Conservation (phyloP, 192 early-diverging fungal species). For the Backusella psychrophila region DNA sequence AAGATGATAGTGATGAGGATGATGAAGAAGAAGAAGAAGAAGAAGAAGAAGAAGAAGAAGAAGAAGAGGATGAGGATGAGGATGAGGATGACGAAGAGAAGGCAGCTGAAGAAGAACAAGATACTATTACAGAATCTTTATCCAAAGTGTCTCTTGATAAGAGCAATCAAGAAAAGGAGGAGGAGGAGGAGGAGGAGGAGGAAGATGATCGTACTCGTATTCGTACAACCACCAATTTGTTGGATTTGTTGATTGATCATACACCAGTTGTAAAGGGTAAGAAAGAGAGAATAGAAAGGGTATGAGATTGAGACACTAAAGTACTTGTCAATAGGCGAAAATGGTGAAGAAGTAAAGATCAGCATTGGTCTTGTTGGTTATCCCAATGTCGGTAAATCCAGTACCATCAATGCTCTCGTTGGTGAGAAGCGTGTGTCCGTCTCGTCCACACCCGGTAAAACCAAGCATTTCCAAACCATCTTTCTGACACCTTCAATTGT, state of each 20-base stretch:
- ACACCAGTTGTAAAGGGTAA: conserved; percentile 43
- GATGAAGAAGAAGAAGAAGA: conserved; percentile 23
- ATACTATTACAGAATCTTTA: conserved; percentile 28
- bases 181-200: conserved; percentile 46
- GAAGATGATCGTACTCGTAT: conserved; percentile 53
- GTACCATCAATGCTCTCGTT: conserved; percentile 96
- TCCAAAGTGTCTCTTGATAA: conserved; percentile 28
- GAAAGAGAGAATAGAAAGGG: background rate
- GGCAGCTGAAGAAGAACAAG: conserved; percentile 27
- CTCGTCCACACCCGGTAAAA: conserved; percentile 96
- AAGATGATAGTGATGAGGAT: conserved; percentile 32
- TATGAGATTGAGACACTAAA: background rate
- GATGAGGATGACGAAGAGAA: conserved; percentile 23
- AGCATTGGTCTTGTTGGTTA: conserved; percentile 98
- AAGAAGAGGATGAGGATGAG: conserved; percentile 30
- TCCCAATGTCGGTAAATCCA: conserved; percentile 99
- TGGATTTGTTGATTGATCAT: conserved; percentile 50
- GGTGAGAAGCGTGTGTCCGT: conserved; percentile 95
- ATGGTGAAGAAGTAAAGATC: conserved; percentile 37
- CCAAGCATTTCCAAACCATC: conserved; percentile 99
- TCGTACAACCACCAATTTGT: conserved; percentile 48
- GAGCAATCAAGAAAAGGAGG: conserved; percentile 40
- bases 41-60: background rate
- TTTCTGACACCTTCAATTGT: conserved; percentile 80
- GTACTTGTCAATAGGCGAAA: conserved; percentile 29